These are phyloP conservation scores for Cordyceps tenuipes DNA, from an alignment of 2,329 filamentous ascomycete genomes.

Conservation along the genomic window DNA sequence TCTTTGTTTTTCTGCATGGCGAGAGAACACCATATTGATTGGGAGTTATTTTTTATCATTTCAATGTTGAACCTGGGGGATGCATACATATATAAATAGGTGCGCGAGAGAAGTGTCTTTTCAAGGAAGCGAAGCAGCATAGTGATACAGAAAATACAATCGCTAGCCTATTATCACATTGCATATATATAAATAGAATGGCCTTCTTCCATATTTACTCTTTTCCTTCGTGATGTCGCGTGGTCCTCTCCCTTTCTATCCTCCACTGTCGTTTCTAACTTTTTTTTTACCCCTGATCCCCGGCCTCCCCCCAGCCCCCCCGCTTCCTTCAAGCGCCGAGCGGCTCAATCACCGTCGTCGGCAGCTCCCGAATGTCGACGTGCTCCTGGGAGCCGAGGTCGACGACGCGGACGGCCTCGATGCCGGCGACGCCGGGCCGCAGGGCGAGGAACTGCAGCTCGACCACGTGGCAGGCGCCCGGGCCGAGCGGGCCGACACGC, in stretches of 20 bases:
- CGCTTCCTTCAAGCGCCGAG: slow-evolving; percentile 12
- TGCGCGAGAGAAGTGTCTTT: not conserved
- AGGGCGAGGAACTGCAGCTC: slow-evolving; percentile 66
- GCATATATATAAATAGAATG: not conserved
- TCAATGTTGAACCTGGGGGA: not conserved
- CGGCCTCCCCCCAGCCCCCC: too few species aligned
- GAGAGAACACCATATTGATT: not conserved
- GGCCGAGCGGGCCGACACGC: slow-evolving; percentile 62
- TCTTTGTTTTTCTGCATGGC: not conserved
- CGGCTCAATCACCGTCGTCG: slow-evolving; percentile 52
- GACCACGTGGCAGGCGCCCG: slow-evolving; percentile 64
- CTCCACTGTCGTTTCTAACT: not conserved
- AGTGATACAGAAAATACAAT: not conserved
- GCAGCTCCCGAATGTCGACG: slow-evolving; percentile 67
- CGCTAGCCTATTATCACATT: not conserved
- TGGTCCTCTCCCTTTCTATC: not conserved
- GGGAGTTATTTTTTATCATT: not conserved
- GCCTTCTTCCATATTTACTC: not conserved
- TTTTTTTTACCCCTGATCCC: not conserved
- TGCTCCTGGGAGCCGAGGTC: slow-evolving; percentile 69
- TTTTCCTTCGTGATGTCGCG: not conserved
- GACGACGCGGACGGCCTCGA: slow-evolving; percentile 65
- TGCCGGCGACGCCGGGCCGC: slow-evolving; percentile 54
- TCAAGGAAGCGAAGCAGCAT: not conserved
- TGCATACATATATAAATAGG: not conserved